Conservation (phyloP, 1,284 basidiomycete genomes). For the Hymenochaete sp. region DNA sequence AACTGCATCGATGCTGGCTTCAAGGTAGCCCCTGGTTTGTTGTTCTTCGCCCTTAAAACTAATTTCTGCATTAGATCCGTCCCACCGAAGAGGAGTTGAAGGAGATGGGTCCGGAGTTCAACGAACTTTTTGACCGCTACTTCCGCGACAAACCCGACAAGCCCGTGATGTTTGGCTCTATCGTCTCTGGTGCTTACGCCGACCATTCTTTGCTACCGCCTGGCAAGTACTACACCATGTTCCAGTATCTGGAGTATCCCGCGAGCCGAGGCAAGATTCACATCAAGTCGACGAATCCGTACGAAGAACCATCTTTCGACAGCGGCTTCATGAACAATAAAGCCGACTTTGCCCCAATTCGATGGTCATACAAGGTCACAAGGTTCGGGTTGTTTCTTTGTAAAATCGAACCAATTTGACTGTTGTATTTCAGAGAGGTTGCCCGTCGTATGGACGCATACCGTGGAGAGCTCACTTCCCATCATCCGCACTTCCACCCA, state of each 20-base stretch:
- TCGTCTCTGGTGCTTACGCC: slow-evolving; percentile 41
- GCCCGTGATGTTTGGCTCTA: slow-evolving; percentile 45
- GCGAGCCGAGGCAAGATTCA: slow-evolving; percentile 66
- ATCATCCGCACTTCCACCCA: slow-evolving; percentile 68
- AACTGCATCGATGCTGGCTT: slow-evolving; percentile 68
- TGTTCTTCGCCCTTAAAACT: slow-evolving; percentile 6
- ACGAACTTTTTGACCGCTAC: slow-evolving; percentile 55
- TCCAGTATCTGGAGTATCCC: slow-evolving; percentile 68
- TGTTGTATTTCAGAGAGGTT: too few relatives aligned
- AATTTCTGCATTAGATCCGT: slow-evolving; percentile 40
- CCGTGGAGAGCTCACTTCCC: slow-evolving; percentile 62
- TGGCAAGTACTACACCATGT: slow-evolving; percentile 67
- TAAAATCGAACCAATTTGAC: too few relatives aligned
- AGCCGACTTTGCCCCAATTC: slow-evolving; percentile 66
- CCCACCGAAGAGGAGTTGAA: slow-evolving; percentile 60
- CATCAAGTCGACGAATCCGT: slow-evolving; percentile 50
- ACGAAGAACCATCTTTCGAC: slow-evolving; percentile 57
- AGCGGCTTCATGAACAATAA: slow-evolving; percentile 70
- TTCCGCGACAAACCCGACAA: slow-evolving; percentile 74
- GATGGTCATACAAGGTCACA: slow-evolving; percentile 70
- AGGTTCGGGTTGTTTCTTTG: too few relatives aligned
- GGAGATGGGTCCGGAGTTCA: slow-evolving; percentile 71
- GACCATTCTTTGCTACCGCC: slow-evolving; percentile 62
- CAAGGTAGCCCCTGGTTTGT: slow-evolving; percentile 35
- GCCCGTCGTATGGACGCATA: too few relatives aligned